Conservation (phyloP, 2,329 filamentous ascomycete species). For the Ophiosphaerella narmari region DNA sequence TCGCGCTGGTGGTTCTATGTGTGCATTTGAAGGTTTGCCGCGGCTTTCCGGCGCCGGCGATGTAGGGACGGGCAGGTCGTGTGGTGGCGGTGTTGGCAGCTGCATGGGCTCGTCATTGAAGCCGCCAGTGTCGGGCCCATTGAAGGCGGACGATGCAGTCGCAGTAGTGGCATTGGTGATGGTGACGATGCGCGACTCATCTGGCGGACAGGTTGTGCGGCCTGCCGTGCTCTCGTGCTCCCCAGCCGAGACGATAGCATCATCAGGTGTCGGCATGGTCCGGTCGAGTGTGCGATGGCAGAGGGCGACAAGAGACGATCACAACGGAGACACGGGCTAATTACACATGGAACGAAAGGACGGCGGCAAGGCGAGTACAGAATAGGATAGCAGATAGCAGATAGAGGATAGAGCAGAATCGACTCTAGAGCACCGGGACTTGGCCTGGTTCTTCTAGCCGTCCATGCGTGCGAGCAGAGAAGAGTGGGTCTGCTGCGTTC, state of each 20-base stretch:
- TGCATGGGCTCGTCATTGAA: slow-evolving; percentile 30
- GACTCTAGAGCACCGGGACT: slow-evolving; percentile 1
- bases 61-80: slow-evolving; percentile 26
- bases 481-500: slow-evolving; percentile 19
- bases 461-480: too few relatives aligned
- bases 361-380: slow-evolving; percentile 10
- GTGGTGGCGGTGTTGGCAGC: slow-evolving; percentile 44
- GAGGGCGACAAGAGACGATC: slow-evolving; percentile 11
- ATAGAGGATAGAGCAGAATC: slow-evolving; percentile 9
- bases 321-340: slow-evolving; percentile 17
- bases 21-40: slow-evolving; percentile 35
- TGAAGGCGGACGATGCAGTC: slow-evolving; percentile 29
- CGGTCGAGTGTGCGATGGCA: slow-evolving; percentile 28
- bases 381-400: slow-evolving; percentile 12
- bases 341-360: slow-evolving; percentile 24
- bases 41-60: slow-evolving; percentile 25
- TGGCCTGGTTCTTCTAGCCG: too few relatives aligned
- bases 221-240: slow-evolving; percentile 51
- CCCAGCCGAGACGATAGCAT: slow-evolving; percentile 46
- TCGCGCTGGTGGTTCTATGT: slow-evolving; percentile 40
- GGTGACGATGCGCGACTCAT: slow-evolving; percentile 40
- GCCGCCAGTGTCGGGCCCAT: slow-evolving; percentile 1
- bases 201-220: slow-evolving; percentile 57
- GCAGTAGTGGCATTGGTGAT: slow-evolving; percentile 27
- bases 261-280: slow-evolving; percentile 58